These are phyloP conservation scores for Simplicillium sp. DNA, from an alignment of 2,329 filamentous ascomycete genomes.

Conservation along the genomic window DNA sequence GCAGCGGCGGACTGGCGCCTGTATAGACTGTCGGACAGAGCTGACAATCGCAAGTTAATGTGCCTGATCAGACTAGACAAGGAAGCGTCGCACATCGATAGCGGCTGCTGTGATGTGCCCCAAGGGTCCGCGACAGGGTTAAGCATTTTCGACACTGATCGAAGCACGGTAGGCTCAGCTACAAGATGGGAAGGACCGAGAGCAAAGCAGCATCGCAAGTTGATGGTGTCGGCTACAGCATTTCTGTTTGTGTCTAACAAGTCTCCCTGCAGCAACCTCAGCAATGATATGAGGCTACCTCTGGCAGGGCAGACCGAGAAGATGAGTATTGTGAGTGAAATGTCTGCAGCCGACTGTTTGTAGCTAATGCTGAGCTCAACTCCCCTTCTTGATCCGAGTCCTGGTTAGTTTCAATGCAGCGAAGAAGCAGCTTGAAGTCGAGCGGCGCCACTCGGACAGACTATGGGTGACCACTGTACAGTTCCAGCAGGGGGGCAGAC, in stretches of 20 bases:
- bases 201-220: neutral
- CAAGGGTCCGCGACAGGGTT: constrained; percentile 13
- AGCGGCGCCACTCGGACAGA: constrained; percentile 10
- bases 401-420: constrained; percentile 12
- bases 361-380: constrained; percentile 36
- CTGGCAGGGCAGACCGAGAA: constrained; percentile 30
- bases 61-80: constrained; percentile 44
- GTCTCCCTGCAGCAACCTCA: constrained; percentile 14
- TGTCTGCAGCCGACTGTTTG: constrained; percentile 36
- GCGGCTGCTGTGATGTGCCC: constrained; percentile 30
- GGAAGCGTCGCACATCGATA: constrained; percentile 32
- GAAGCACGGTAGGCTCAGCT: neutral
- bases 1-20: constrained; percentile 38
- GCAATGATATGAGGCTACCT: constrained; percentile 24
- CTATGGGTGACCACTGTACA: constrained; percentile 36
- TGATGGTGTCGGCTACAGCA: neutral
- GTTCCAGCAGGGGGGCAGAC: constrained; percentile 62
- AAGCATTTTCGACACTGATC: constrained; percentile 10
- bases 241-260: constrained; percentile 4
- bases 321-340: constrained; percentile 23
- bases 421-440: neutral
- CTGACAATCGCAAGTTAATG: constrained; percentile 43
- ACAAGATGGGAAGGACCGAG: constrained; percentile 4
- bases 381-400: constrained; percentile 16
- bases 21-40: constrained; percentile 26